A percentile compares a stretch with the other conserved stretches of the same genome.
Conservation (phyloP, 225 moss, liverwort and hornwort species). For the Lunularia cruciata region DNA sequence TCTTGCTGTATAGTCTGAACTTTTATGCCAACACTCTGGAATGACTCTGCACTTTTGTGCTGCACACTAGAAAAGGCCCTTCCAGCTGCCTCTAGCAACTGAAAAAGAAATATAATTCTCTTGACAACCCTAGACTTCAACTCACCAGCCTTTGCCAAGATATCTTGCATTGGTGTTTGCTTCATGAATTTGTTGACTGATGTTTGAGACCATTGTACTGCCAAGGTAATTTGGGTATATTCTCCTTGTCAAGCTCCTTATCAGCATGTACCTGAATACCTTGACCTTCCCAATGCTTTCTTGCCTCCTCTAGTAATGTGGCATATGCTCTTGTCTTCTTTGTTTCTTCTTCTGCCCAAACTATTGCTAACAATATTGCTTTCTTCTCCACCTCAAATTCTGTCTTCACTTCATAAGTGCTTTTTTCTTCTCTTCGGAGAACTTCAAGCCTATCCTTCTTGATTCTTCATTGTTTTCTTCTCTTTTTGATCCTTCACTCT, state of each 20-base stretch:
- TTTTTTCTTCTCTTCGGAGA: conserved; percentile 50
- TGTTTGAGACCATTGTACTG: conserved; percentile 61
- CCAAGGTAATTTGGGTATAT: conserved; percentile 84
- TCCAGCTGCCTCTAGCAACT: conserved; percentile 48
- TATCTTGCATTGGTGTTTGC: conserved; percentile 72
- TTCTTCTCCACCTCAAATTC: conserved; percentile 83
- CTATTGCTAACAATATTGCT: conserved; percentile 76
- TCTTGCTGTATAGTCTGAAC: conserved; percentile 42
- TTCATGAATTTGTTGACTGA: conserved; percentile 63
- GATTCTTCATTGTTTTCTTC: no score
- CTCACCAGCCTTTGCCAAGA: conserved; percentile 66
- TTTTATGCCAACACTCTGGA: conserved; percentile 44
- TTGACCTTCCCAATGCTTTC: conserved; percentile 75
- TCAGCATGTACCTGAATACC: conserved; percentile 76
- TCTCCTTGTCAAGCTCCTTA: conserved; percentile 71
- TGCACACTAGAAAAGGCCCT: conserved; percentile 42
- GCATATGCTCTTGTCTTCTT: conserved; percentile 66
- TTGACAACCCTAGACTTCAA: conserved; percentile 60
- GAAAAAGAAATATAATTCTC: conserved; percentile 48
- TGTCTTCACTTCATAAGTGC: conserved; percentile 43
- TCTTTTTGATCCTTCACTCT: no score
- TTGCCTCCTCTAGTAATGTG: conserved; percentile 72
- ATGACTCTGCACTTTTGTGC: conserved; percentile 46
- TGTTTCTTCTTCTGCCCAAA: conserved; percentile 93
- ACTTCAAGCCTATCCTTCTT: conserved; percentile 70